Percentiles rank a stretch among this genome's conserved stretches.
These are phyloP conservation scores for Suillus variegatus DNA, from an alignment of 768 basidiomycete species.

Conservation along the genomic window DNA sequence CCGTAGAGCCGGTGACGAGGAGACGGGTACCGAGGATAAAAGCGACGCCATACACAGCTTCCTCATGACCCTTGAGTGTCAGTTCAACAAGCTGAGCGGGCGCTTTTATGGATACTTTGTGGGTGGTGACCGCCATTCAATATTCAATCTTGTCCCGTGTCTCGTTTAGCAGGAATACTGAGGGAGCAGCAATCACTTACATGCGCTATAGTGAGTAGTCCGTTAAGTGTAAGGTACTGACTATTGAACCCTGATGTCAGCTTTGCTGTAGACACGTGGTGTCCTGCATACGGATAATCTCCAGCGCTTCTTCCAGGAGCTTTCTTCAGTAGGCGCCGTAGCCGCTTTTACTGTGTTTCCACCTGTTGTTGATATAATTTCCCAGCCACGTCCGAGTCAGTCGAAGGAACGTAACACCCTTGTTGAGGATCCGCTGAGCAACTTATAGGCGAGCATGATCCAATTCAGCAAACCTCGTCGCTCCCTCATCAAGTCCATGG, in stretches of 20 bases:
- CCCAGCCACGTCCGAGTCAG: neutral
- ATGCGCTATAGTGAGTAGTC: neutral
- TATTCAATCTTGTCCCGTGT: neutral
- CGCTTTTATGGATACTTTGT: neutral
- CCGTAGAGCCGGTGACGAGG: neutral
- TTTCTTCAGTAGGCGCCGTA: neutral
- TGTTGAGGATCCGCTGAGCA: conserved; percentile 95
- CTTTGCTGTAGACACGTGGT: neutral
- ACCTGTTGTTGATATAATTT: neutral
- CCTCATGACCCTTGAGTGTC: neutral
- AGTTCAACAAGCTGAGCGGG: conserved; percentile 3
- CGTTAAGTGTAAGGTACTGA: neutral
- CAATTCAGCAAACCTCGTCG: conserved; percentile 98
- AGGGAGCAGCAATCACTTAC: neutral
- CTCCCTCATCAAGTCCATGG: conserved; percentile 85
- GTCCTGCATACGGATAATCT: neutral
- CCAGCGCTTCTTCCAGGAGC: neutral
- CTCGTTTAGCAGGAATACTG: neutral
- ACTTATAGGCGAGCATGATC: conserved; percentile 97
- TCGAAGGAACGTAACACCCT: conserved; percentile 90
- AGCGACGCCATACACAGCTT: fast-evolving
- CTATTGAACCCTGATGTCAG: neutral
- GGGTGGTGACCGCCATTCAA: neutral
- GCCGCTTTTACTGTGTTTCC: conserved; percentile 56
- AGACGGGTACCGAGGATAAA: neutral